These are phyloP conservation scores for Russula lepida DNA, from an alignment of 768 basidiomycete genomes.

Conservation along the genomic window DNA sequence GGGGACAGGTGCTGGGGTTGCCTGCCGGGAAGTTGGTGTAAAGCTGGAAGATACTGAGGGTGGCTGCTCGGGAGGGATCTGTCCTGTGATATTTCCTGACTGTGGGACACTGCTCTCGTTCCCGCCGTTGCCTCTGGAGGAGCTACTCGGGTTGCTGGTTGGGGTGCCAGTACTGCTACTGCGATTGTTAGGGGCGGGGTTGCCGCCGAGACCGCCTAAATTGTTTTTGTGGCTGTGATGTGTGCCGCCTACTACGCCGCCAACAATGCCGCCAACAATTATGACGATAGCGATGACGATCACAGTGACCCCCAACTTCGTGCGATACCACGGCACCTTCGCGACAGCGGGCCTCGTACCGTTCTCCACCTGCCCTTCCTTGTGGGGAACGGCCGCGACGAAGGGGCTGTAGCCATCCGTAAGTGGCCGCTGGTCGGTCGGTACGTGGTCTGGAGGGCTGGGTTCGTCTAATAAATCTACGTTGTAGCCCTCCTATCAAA, in stretches of 20 bases:
- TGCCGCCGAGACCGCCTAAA: too few relatives aligned
- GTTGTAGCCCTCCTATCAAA: slow-evolving; percentile 45
- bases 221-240: background rate
- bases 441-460: slow-evolving; percentile 13
- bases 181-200: too few relatives aligned
- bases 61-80: too few relatives aligned
- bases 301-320: slow-evolving; percentile 35
- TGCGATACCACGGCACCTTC: slow-evolving; percentile 41
- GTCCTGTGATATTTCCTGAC: too few relatives aligned
- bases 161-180: too few relatives aligned
- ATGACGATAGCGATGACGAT: slow-evolving; percentile 33
- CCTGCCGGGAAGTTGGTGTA: too few relatives aligned
- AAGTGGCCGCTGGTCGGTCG: slow-evolving; percentile 22
- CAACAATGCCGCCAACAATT: slow-evolving; percentile 44
- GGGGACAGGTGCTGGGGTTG: too few relatives aligned
- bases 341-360: background rate
- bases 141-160: too few relatives aligned
- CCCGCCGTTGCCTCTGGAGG: too few relatives aligned
- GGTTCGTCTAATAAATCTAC: slow-evolving; percentile 33
- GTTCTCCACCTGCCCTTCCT: slow-evolving; percentile 16
- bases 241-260: slow-evolving; percentile 51
- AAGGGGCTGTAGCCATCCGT: background rate
- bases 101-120: too few relatives aligned
- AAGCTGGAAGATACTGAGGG: too few relatives aligned
- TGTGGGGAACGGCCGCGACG: slow-evolving; percentile 18